Base-by-base conservation (phyloP, 495 filamentous ascomycete genomes). In the Trichoderma parareesei region DNA sequence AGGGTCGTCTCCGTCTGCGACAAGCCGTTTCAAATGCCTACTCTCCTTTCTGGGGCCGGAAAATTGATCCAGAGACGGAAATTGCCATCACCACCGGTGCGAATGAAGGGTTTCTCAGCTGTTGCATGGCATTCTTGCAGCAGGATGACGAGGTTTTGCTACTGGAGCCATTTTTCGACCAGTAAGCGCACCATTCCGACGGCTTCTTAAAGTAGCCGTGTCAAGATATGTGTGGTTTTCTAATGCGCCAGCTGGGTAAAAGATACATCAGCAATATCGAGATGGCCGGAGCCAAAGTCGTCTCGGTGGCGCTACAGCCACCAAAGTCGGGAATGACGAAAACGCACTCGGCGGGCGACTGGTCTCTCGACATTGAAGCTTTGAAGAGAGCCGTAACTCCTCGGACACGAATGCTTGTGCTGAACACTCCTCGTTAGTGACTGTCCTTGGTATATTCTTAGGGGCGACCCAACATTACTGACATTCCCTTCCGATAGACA, bases 131-230 rank as follows among this genome's bases (percentile, higher is more conserved):
- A 5, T 98, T 98, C 68, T 87, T 98, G 65, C 94, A 98, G 75
- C 82, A 82, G 1, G 94, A 90, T 4, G 94, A 98, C 70, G 94
- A 98, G 74, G 94, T 97, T 57, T 96, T 98, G 46, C 84, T 98
- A 61, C 96, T 98, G 76, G 94, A 98, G 79, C 94, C 94, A 5
- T 98, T 97, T 79, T 98, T 97, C 71, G 94, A 98, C 77, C 94
- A 98, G 86, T 93, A 79, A 73, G 85, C 74, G 73, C 27, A 4
- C 16, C 20, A 14, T 20, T 61, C 16, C 61, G 53, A 16, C 0
- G 11, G 20, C 16, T 5, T 61, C 9, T 63, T 6, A 3, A 16
- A 16, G 14, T 55, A 33, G 57, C 35, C 20, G 37, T 35, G 11
- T 35, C 5, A 7, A 59, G 16, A 5, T 6, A 18, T 11, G 53